Percentiles rank a stretch among this genome's conserved stretches.
phyloP scores from a whole-genome alignment of 345 rosid genomes.

The Populus simonii region DNA sequence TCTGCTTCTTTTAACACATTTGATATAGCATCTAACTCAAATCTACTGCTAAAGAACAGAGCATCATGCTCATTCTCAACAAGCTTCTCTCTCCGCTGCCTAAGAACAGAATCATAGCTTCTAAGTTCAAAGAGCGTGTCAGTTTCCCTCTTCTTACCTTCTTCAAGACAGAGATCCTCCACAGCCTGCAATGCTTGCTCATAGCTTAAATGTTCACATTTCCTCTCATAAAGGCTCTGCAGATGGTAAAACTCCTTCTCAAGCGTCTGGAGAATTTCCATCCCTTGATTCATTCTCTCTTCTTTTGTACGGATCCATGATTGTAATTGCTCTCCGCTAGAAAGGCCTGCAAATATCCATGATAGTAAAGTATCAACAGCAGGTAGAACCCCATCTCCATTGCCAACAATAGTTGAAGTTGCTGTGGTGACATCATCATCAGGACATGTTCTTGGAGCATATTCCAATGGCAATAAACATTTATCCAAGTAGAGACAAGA shows the following conservation, averaged over 20 bases:
- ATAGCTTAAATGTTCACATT: constrained; percentile 69
- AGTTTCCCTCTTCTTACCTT: constrained; percentile 73
- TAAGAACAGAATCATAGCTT: constrained; percentile 64
- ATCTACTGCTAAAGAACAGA: constrained; percentile 38
- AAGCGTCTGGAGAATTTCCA: constrained; percentile 67
- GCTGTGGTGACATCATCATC: constrained; percentile 28
- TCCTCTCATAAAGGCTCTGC: constrained; percentile 78
- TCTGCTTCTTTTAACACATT: constrained; percentile 78
- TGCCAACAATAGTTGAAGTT: constrained; percentile 29
- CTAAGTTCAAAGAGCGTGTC: constrained; percentile 45
- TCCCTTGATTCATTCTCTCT: constrained; percentile 68
- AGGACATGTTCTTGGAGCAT: constrained; percentile 18
- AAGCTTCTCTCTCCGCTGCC: constrained; percentile 67
- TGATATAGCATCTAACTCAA: constrained; percentile 70
- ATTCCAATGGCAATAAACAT: constrained; percentile 38
- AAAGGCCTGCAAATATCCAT: constrained; percentile 81
- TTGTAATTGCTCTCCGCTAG: constrained; percentile 60
- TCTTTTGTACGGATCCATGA: constrained; percentile 68
- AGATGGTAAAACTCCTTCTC: constrained; percentile 77
- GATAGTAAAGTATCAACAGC: constrained; percentile 58
- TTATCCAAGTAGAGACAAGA: constrained; percentile 64
- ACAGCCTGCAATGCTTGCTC: constrained; percentile 82
- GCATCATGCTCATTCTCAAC: constrained; percentile 52
- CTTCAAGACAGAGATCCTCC: constrained; percentile 80
- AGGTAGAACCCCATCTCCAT: constrained; percentile 33